A percentile compares a stretch with the other conserved stretches of the same genome.
phyloP scores from a whole-genome alignment of 768 basidiomycete genomes.

The Russula abietina region DNA sequence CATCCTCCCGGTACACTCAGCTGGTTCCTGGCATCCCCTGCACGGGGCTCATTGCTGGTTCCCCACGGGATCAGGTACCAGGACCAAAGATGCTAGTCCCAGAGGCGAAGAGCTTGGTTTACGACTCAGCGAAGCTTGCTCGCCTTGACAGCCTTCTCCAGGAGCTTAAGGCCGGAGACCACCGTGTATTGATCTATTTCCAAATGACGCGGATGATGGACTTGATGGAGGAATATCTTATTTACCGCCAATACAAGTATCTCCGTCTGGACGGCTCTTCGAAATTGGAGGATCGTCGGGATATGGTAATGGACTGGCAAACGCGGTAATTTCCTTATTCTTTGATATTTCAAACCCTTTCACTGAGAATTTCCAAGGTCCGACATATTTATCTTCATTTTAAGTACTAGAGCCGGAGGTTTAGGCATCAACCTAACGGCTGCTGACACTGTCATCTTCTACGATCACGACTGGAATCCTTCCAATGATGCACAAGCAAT shows the following conservation, averaged over 20 bases:
- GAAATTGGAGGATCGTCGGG: conserved; percentile 90
- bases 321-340: conserved; percentile 58
- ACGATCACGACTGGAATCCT: conserved; percentile 95
- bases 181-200: conserved; percentile 94
- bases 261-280: conserved; percentile 89
- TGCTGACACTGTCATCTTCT: conserved; percentile 93
- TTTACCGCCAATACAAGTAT: conserved; percentile 95
- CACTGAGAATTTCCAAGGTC: conserved; percentile 42
- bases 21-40: conserved; percentile 57
- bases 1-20: conserved; percentile 42
- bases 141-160: conserved; percentile 83
- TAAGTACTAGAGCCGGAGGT: conserved; percentile 93
- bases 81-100: conserved; percentile 85
- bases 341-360: background rate
- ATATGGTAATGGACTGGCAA: conserved; percentile 99
- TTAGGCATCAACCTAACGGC: conserved; percentile 95
- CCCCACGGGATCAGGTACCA: conserved; percentile 70
- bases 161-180: conserved; percentile 87
- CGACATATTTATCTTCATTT: conserved; percentile 82
- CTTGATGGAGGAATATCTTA: conserved; percentile 96
- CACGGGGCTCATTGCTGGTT: conserved; percentile 59
- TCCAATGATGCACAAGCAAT: conserved; percentile 98
- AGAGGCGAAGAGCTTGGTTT: conserved; percentile 89
- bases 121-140: conserved; percentile 94
- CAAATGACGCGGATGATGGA: conserved; percentile 99